Evolutionary conservation across 495 filamentous ascomycete species (phyloP), one percentile per base, ranked within the genome.

Genomic region (Glarea lozoyensis): DNA sequence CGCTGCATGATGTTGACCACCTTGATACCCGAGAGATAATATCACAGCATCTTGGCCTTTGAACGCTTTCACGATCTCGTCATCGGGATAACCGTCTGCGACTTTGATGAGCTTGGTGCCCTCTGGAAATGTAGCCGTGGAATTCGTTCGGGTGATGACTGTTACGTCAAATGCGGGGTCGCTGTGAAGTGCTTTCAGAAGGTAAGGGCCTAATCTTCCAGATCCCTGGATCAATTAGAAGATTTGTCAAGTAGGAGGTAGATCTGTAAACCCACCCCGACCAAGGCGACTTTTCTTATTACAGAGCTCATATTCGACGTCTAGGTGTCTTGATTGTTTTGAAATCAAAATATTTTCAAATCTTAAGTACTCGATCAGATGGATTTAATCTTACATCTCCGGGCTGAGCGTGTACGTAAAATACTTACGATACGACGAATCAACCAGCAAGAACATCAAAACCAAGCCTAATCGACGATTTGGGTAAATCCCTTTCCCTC

Each of bases 1-100:
- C 2, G 40, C 23, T 4, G 49, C 46, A 4, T 34, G 20, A 20
- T 7, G 20, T 27, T 41, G 21, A 11, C 12, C 5, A 10, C 13
- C 20, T 41, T n/a, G 10, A 17, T 10, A 20, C 21, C 20, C 15
- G 12, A 25, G 21, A 10, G 38, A 20, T 7, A 41, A 23, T 9
- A 41, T 15, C 6, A 41, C 20, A 10, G 38, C 38, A 41, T 41
- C 38, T 17, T 41, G 38, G 10, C 38, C 38, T 41, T 25, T 25
- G 21, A 41, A 41, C 21, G 21, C 38, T 3, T 25, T 10, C 11
- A 41, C 9, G 3, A 41, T 17, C 21, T 41, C 20, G 15, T 25
- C 38, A 13, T 5, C 21, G 12, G 38, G 38, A 15, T 41, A 41
- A 10, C 20, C 38, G 15, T 41, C 38, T 20, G 19, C 3, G 3